Base-by-base conservation (phyloP, 2,329 filamentous ascomycete species). In the Lasiodiplodia citricola region DNA sequence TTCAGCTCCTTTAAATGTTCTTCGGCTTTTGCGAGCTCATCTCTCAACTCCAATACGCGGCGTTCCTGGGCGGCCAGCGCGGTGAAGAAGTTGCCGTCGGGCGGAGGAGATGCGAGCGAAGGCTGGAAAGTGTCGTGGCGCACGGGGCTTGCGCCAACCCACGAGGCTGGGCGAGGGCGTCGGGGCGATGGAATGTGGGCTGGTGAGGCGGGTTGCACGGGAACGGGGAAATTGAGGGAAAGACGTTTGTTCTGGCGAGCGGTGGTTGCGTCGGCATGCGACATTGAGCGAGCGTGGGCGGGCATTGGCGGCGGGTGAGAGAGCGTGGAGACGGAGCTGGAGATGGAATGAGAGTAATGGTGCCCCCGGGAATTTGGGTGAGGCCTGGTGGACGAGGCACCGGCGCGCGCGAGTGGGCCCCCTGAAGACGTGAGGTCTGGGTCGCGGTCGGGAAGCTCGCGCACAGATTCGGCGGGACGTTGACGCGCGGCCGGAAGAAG, bases 21-120 rank as follows among this genome's bases (percentile, higher is more conserved):
- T 78, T 99, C 95, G 6, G 96, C 95, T 70, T 90, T 90, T 28
- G 85, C 83, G n/a, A 99, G 84, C 79, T 98, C 95, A 79, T 99
- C 96, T 70, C 90, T 91, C 65, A 99, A 84, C 80, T 98, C 96
- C 68, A 99, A 83, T 1, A 99, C 95, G 72, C 89, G 90, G 68
- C 96, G 87, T 82, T 99, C 96, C 81, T 98, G 94, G 16, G 93
- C 90, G 55, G 96, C 96, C 74, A 99, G 91, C 68, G 94, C 92
- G 70, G 93, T 94, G 72, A 99, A 90, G 75, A 97, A 92, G 71
- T 78, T 80, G 56, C 73, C 74, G 67, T 80, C 78, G 41, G 77
- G 71, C 52, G 73, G 67, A 51, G 58, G 67, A 7, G 55, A 58
- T 8, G 65, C 14, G 7, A 58, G 41, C 18, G 65, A 58, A n/a